Base-by-base conservation (phyloP, 139 green algal species). In the Chlamydomonas schloesseri region DNA sequence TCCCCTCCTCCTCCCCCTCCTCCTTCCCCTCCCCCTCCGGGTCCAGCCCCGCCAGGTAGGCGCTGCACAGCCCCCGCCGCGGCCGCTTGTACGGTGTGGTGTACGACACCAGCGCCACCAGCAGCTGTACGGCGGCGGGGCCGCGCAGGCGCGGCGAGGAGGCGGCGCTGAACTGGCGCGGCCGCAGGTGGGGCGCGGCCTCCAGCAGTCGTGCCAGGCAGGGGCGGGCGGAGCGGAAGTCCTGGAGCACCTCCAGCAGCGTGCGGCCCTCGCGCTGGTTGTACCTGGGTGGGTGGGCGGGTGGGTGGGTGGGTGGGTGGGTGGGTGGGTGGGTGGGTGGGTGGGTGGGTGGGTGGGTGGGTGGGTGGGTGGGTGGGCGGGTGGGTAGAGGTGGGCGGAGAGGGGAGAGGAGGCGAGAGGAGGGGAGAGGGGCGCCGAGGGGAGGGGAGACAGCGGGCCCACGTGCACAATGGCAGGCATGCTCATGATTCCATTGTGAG, bases 81-180 rank as follows among this genome's bases (percentile, higher is more conserved):
- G 13, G 81, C 11, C 93, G 86, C 60, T 67, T 67, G 60, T 31
- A 93, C 23, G 92, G 92, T 10, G 93, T 95, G 0, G 34, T 82
- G 70, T 83, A 96, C 67, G 18, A 13, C 42, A 99, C 97, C 3
- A 98, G 90, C 0, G 98, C 97, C n/a, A 96, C 93, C 0, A 94
- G 94, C 17, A 99, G 68, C 79, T 98, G 93, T 17, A 87, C 91
- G 14, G 84, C 62, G 18, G 70, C 29, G 0, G 91, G 92, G 84
- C 98, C 94, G 24, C 91, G 86, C 81, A 86, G 87, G 71, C 70
- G 31, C 2, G 78, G 91, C 21, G 94, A 95, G 36, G 94, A 98
- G 17, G 96, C 93, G 55, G 98, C 94, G 37, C 95, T 98, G 88
- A 99, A 99, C 62, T 92, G 90, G n/a, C 98, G 93, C 3, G 97